Conservation (phyloP, 2,329 filamentous ascomycete species). For the Arthroderma uncinatum region DNA sequence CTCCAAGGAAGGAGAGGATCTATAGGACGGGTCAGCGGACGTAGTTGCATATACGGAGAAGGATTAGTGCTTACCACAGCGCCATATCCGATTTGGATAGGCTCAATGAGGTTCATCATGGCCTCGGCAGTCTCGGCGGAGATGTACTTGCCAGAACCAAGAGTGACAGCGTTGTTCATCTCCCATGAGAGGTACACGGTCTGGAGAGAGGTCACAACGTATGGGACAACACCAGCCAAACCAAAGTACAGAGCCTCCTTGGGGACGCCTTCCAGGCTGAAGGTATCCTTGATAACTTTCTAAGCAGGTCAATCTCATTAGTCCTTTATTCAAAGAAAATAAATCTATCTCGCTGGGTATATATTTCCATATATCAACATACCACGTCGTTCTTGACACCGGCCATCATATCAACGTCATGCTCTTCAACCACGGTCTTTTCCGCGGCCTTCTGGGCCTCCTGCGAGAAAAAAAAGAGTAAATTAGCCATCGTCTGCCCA, state of each 20-base stretch:
- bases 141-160: slow-evolving; percentile 54
- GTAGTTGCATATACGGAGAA: slow-evolving; percentile 2
- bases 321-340: background rate
- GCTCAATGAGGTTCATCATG: slow-evolving; percentile 65
- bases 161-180: slow-evolving; percentile 55
- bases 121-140: slow-evolving; percentile 59
- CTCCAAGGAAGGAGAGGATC: slow-evolving; percentile 89
- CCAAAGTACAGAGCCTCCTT: slow-evolving; percentile 57
- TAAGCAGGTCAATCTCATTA: slow-evolving; percentile 24
- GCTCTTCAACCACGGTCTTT: slow-evolving; percentile 19
- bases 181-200: slow-evolving; percentile 77
- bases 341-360: no score
- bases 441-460: background rate
- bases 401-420: slow-evolving; percentile 41
- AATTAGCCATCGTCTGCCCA: background rate
- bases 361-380: slow-evolving; percentile 22
- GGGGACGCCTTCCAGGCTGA: slow-evolving; percentile 54
- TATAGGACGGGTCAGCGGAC: slow-evolving; percentile 23
- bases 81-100: slow-evolving; percentile 81
- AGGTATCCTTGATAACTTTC: slow-evolving; percentile 57
- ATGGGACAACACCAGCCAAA: slow-evolving; percentile 70
- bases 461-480: background rate
- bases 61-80: slow-evolving; percentile 53
- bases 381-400: slow-evolving; percentile 49
- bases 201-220: slow-evolving; percentile 69